Evolutionary conservation across 768 basidiomycete species (phyloP).

Genomic region (Nidularia pulvinata): DNA sequence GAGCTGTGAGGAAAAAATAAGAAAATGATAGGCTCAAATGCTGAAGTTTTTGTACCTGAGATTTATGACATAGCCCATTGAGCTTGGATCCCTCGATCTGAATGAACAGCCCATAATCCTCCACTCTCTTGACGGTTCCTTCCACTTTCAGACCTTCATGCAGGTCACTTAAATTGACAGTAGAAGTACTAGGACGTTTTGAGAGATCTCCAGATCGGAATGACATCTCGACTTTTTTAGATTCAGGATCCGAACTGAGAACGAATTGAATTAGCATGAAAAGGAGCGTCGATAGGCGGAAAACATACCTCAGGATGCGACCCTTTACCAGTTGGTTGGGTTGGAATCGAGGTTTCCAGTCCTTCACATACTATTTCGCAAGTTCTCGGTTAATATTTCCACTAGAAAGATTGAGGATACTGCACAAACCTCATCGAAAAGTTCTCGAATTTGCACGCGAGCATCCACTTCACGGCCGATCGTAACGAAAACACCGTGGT

Average conservation of each 20-base stretch:
- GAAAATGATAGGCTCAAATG: background rate
- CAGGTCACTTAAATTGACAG: conserved; percentile 53
- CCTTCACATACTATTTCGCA: conserved; percentile 78
- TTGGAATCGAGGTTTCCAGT: conserved; percentile 87
- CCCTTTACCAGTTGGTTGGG: conserved; percentile 87
- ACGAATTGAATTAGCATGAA: background rate
- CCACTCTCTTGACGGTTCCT: conserved; percentile 78
- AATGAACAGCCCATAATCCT: conserved; percentile 93
- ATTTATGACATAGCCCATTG: conserved; percentile 92
- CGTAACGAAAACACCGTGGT: conserved; percentile 88
- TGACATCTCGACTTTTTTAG: conserved; percentile 88
- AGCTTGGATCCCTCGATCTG: conserved; percentile 84
- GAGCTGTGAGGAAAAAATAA: conserved; percentile 45
- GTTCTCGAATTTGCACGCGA: conserved; percentile 90
- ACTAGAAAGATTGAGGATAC: too few species aligned
- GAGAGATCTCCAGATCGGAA: conserved; percentile 69
- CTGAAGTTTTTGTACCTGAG: conserved; percentile 56
- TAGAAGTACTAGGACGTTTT: conserved; percentile 26
- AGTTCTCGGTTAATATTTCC: too few species aligned
- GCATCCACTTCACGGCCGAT: conserved; percentile 86
- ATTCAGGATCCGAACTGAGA: conserved; percentile 64
- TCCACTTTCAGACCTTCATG: conserved; percentile 79
- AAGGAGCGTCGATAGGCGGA: background rate
- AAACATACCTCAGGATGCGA: conserved; percentile 71
- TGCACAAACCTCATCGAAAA: conserved; percentile 76